Base-by-base conservation (phyloP, 2,329 filamentous ascomycete genomes). In the Colletotrichum liriopes region DNA sequence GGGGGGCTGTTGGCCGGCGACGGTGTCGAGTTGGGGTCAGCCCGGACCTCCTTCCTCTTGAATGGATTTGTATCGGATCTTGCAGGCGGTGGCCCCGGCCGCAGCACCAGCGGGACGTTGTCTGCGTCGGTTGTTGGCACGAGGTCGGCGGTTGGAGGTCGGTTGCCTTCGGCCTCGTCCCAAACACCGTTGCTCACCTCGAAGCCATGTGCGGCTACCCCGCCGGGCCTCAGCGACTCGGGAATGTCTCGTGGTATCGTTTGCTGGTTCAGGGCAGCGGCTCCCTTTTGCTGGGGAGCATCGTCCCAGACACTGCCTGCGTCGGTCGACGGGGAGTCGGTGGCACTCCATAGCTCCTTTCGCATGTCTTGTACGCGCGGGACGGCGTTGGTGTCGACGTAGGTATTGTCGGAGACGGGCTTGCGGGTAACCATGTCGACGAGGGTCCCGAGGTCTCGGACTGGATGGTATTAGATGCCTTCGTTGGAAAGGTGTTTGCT, bases 41-140 rank as follows among this genome's bases (percentile, higher is more conserved):
- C 65, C 52, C 75, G 75, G 5, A 80, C 80, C 74, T 87, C 87
- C 67, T 86, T 85, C 72, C 86, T 87, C 29, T 83, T 75, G 77
- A 90, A 90, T 0, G 88, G 88, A 65, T 90, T 90, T 26, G 87
- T 89, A 68, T 86, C 83, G 35, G 78, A 75, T 47, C 80, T 52
- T 39, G 65, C 61, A 32, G 65, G 73, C 39, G 41, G 52, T 43
- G 71, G 45, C 18, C 71, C 73, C 20, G 84, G 82, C 43, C 77
- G 79, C 63, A 84, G 75, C 2, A 77, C 72, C 26, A 78, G 75
- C 3, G 84, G 82, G 2, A 81, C 75, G 35, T 78, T 76, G 63
- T 74, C 65, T 1, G 67, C 41, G 1, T 52, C 67, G 20, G 60
- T 29, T 56, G 23, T 49, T 69, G 71, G 6, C n/a, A 47, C 6